Base-by-base conservation (phyloP, 108 stramenopile species). In the Conticribra weissflogii region DNA sequence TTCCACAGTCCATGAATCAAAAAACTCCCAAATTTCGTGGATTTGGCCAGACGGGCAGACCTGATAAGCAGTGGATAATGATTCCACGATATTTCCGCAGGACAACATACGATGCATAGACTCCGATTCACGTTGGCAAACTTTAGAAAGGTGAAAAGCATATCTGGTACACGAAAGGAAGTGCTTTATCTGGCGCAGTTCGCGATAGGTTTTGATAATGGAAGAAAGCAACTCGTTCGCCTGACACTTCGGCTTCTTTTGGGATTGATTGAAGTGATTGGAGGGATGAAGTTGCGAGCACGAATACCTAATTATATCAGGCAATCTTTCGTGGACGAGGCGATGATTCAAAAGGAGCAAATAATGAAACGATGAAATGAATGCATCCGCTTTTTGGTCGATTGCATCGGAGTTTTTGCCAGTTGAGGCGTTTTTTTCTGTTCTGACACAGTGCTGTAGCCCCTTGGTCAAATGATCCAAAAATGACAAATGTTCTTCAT, bases 181-280 rank as follows among this genome's bases (percentile, higher is more conserved):
- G 55, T 84, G 65, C 36, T 83, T 78, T 22, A 86, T 44, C 45
- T 86, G 85, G 17, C 87, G 65, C 30, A 88, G 53, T 55, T 83
- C 83, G 33, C 70, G 64, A 41, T 84, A 88, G 0, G 81, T 83
- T 60, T 58, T 71, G 54, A 84, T 66, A 29, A 84, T 46, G 3
- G 71, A 79, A 22, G 34, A 72, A 19, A 86, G 66, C 14, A 86
- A 49, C 5, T 44, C 34, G 12, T 31, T 50, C 8, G 80, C 72
- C 17, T 68, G 63, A 3, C 45, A 27, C 45, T 30, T 52, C 34
- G 23, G 16, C 3, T 28, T 14, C 2, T 69, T 33, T 41, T 47
- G 29, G 5, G 36, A 41, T 41, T 41, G 36, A 16, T 54, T 32
- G 17, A 14, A 15, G 29, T 31, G 52, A 7, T 27, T n/a, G n/a